These are phyloP conservation scores for Pulveroboletus sp. DNA, from an alignment of 768 basidiomycete species.

Conservation along the genomic window DNA sequence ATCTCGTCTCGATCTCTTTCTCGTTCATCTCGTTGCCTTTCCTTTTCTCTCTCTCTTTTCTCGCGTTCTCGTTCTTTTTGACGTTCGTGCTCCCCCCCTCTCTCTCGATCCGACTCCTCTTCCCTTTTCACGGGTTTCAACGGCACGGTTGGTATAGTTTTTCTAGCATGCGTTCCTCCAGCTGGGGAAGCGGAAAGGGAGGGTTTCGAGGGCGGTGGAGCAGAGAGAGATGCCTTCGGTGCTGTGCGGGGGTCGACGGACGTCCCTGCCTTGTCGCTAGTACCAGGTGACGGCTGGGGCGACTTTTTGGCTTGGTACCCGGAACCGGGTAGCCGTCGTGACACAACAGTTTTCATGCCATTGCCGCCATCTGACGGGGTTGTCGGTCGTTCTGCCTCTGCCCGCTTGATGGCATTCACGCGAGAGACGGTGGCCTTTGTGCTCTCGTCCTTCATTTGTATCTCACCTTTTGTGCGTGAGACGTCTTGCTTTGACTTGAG, in stretches of 20 bases:
- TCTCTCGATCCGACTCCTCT: slow-evolving; percentile 29
- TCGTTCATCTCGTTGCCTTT: slow-evolving; percentile 21
- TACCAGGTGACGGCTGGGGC: slow-evolving; percentile 17
- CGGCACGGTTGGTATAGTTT: slow-evolving; percentile 23
- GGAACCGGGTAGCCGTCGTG: slow-evolving; percentile 44
- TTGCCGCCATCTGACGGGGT: slow-evolving; percentile 15
- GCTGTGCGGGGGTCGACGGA: slow-evolving; percentile 27
- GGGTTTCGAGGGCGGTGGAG: slow-evolving; percentile 27
- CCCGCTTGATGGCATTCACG: slow-evolving; percentile 28
- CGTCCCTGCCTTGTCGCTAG: slow-evolving; percentile 21
- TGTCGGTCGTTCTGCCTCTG: slow-evolving; percentile 19
- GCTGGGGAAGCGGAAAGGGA: slow-evolving; percentile 26
- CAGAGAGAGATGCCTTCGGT: slow-evolving; percentile 28
- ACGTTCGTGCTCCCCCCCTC: slow-evolving; percentile 21
- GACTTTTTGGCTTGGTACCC: slow-evolving; percentile 41
- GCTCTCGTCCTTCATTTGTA: slow-evolving; percentile 36
- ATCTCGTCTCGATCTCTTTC: slow-evolving; percentile 17
- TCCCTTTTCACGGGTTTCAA: slow-evolving; percentile 18
- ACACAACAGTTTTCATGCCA: slow-evolving; percentile 16
- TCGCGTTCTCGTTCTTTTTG: slow-evolving; percentile 24
- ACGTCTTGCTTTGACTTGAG: slow-evolving; percentile 31
- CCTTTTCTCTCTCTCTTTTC: slow-evolving; percentile 19
- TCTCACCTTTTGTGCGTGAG: slow-evolving; percentile 33
- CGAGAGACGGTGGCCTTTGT: slow-evolving; percentile 28
- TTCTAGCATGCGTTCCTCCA: slow-evolving; percentile 24